Evolutionary conservation across 2,329 filamentous ascomycete genomes (phyloP).

Genomic region (Achaetomium macrosporum): DNA sequence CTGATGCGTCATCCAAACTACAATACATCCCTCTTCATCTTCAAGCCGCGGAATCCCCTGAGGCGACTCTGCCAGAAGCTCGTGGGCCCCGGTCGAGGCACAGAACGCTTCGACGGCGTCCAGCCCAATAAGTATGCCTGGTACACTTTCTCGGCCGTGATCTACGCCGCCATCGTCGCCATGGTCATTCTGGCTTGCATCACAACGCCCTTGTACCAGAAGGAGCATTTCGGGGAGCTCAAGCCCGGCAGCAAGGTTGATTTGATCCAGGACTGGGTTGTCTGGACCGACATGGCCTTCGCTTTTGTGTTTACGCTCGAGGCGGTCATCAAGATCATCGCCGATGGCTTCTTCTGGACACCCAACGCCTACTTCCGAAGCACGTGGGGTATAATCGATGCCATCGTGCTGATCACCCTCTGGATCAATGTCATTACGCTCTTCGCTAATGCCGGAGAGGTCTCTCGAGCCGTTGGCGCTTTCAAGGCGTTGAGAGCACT

Average conservation of each 20-base stretch:
- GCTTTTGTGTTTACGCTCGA: conserved; percentile 81
- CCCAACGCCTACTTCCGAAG: conserved; percentile 96
- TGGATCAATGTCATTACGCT: conserved; percentile 92
- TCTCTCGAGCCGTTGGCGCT: conserved; percentile 86
- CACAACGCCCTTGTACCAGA: conserved; percentile 91
- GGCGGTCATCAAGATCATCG: conserved; percentile 84
- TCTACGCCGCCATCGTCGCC: conserved; percentile 88
- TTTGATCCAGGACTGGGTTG: conserved; percentile 85
- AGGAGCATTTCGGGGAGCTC: conserved; percentile 65
- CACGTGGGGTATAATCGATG: conserved; percentile 95
- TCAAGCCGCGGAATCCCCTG: conserved; percentile 70
- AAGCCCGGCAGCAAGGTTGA: no score
- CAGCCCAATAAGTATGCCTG: conserved; percentile 84
- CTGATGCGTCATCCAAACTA: conserved; percentile 80
- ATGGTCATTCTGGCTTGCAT: conserved; percentile 97
- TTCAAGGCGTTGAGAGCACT: conserved; percentile 95
- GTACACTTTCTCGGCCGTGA: conserved; percentile 89
- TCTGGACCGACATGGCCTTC: conserved; percentile 88
- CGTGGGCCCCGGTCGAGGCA: conserved; percentile 84
- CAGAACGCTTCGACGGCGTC: conserved; percentile 80
- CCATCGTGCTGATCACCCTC: conserved; percentile 80
- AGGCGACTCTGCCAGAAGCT: conserved; percentile 80
- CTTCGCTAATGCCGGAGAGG: conserved; percentile 71
- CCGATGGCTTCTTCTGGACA: conserved; percentile 93
- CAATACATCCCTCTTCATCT: conserved; percentile 87